Percentiles rank a stretch among this genome's conserved stretches.
These are phyloP conservation scores for Nitzschia sp. DNA, from an alignment of 108 stramenopile species.

Conservation along the genomic window DNA sequence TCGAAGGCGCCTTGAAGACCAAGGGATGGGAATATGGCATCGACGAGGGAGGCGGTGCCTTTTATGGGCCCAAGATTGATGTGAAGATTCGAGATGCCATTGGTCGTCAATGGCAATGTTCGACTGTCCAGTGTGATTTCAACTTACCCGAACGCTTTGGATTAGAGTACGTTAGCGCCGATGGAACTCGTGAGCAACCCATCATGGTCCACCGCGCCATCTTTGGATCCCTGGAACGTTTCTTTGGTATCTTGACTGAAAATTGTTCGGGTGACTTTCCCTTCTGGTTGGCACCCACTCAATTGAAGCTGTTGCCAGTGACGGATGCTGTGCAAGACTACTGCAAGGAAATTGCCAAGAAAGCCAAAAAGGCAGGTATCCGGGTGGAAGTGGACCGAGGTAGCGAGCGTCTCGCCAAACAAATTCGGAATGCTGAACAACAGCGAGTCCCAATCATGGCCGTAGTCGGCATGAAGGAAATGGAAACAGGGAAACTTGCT, in stretches of 20 bases:
- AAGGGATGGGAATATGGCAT: conserved; percentile 93
- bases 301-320: conserved; percentile 92
- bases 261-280: conserved; percentile 95
- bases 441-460: conserved; percentile 93
- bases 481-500: conserved; percentile 81
- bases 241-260: conserved; percentile 97
- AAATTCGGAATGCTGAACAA: conserved; percentile 96
- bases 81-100: conserved; percentile 98
- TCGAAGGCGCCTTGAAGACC: conserved; percentile 83
- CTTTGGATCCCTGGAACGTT: conserved; percentile 97
- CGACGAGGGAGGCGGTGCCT: conserved; percentile 98
- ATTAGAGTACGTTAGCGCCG: conserved; percentile 85
- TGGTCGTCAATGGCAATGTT: conserved; percentile 98
- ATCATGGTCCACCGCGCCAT: conserved; percentile 98
- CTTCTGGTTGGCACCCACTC: conserved; percentile 93
- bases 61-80: conserved; percentile 99
- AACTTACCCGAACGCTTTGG: conserved; percentile 98
- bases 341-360: conserved; percentile 81
- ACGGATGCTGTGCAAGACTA: conserved; percentile 91
- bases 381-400: conserved; percentile 92
- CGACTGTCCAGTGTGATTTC: conserved; percentile 98
- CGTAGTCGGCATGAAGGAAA: conserved; percentile 92
- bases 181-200: conserved; percentile 76
- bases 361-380: conserved; percentile 75
- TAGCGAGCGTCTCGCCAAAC: conserved; percentile 91